Percentiles rank a stretch among this genome's conserved stretches.
These are phyloP conservation scores for Populus pruinosa DNA, from an alignment of 345 rosid genomes.

Conservation along the genomic window DNA sequence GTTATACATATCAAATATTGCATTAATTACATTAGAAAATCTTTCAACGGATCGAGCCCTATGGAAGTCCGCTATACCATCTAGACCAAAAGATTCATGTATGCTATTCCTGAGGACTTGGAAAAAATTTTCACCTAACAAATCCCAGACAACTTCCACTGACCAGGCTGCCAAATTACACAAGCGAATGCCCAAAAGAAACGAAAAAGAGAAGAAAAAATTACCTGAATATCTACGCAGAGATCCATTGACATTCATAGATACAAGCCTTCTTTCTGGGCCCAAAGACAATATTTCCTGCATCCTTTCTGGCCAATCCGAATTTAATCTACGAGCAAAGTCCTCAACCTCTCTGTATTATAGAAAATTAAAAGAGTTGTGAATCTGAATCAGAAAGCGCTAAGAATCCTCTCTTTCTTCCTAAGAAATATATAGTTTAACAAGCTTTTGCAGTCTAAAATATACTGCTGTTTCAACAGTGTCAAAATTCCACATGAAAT, in stretches of 20 bases:
- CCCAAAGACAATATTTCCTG: slow-evolving; percentile 59
- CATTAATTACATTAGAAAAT: background rate
- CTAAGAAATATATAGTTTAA: background rate
- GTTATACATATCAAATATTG: background rate
- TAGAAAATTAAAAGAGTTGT: background rate
- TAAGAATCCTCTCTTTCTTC: background rate
- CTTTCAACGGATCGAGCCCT: background rate
- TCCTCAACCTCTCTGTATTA: slow-evolving; percentile 79
- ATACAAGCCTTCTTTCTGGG: slow-evolving; percentile 45
- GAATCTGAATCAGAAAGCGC: background rate
- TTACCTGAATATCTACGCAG: slow-evolving; percentile 50
- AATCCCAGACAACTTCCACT: background rate
- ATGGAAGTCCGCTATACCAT: background rate
- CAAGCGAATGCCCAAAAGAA: background rate
- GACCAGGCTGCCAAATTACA: background rate
- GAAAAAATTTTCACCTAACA: background rate
- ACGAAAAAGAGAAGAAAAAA: background rate
- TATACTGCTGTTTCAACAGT: slow-evolving; percentile 2
- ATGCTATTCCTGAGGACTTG: background rate
- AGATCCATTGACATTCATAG: slow-evolving; percentile 54
- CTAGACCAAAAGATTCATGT: background rate
- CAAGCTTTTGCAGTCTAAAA: background rate
- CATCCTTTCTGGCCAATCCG: slow-evolving; percentile 78
- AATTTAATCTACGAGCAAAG: slow-evolving; percentile 81
- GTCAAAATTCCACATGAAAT: background rate